These are phyloP conservation scores for Aspergillus alliaceus DNA, from an alignment of 2,329 filamentous ascomycete genomes.

Conservation along the genomic window DNA sequence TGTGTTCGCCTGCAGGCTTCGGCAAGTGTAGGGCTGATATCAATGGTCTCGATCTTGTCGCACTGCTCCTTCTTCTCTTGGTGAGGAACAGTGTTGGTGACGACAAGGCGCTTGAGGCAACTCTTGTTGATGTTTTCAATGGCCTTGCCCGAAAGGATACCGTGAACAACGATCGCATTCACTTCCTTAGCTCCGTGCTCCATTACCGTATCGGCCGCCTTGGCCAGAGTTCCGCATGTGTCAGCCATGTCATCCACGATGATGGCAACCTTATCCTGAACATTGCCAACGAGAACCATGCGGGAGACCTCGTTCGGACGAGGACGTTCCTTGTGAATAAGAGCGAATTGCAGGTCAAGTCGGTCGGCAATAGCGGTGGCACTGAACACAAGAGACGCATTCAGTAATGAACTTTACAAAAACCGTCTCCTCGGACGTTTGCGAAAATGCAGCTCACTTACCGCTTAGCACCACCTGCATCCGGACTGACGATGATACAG, in stretches of 20 bases:
- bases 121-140: slow-evolving; percentile 83
- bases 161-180: slow-evolving; percentile 93
- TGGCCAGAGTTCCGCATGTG: slow-evolving; percentile 83
- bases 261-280: slow-evolving; percentile 87
- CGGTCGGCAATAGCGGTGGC: slow-evolving; percentile 92
- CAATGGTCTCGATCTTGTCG: slow-evolving; percentile 82
- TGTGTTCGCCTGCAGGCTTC: slow-evolving; percentile 52
- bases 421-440: neutral
- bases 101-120: slow-evolving; percentile 74
- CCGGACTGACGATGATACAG: slow-evolving; percentile 90
- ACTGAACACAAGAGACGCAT: slow-evolving; percentile 38
- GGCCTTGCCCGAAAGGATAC: slow-evolving; percentile 83
- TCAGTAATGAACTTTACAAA: neutral
- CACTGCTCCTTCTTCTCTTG: slow-evolving; percentile 78
- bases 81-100: slow-evolving; percentile 85
- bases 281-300: slow-evolving; percentile 95
- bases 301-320: slow-evolving; percentile 87
- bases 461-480: slow-evolving; percentile 92
- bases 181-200: slow-evolving; percentile 83
- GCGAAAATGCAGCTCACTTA: slow-evolving; percentile 33
- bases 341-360: slow-evolving; percentile 83
- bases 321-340: slow-evolving; percentile 95
- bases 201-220: slow-evolving; percentile 86
- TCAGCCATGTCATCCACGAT: slow-evolving; percentile 98
- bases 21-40: slow-evolving; percentile 75